Evolutionary conservation across 768 basidiomycete genomes (phyloP), one percentile per base, ranked within the genome.

Genomic region (Chalciporus chontae): DNA sequence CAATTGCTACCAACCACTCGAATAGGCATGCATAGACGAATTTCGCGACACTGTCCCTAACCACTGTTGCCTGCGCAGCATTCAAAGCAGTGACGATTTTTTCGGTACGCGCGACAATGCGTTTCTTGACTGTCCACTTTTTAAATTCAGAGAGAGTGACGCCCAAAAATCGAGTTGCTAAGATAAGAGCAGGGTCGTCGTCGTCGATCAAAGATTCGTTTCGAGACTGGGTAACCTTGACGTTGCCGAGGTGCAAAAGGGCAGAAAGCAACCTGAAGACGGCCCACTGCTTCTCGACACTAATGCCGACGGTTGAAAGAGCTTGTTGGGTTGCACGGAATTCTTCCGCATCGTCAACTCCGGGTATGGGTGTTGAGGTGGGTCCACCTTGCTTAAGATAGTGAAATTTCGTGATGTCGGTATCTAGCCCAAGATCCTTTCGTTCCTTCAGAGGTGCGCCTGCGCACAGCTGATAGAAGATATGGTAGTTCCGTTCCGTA

Each of bases 121-220:
- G 96, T 71, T 94, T 98, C 78, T 98, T 98, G 72, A 96, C 71
- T 1, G 90, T 94, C 96, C 96, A 99, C 69, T 90, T 97, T 76
- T 91, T 97, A 80, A 99, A 99, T 52, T 98, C 96, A 15, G 83
- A 78, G 26, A 89, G 73, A 45, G 88, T 85, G 48, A 99, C 82
- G 11, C 96, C 96, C 40, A 99, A 76, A 66, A 99, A 90, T 3
- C 87, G 83, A 2, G 93, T 93, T 15, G 94, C 86, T 38, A 92
- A 73, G 31, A 83, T 73, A 26, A 98, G 75, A 15, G 89, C 80
- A 14, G 87, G 66, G 63, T 98, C 95, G 43, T 79, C 78, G 59
- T 94, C 93, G 51, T 90, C 84, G 41, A 99, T 78, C 10, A 78
- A 74, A 3, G 94, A 86, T 63, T 99, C 95, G 31, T 77, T 85